Evolutionary conservation across 495 filamentous ascomycete genomes (phyloP), one percentile per base, ranked within the genome.

Genomic region (Copromyces sp.): DNA sequence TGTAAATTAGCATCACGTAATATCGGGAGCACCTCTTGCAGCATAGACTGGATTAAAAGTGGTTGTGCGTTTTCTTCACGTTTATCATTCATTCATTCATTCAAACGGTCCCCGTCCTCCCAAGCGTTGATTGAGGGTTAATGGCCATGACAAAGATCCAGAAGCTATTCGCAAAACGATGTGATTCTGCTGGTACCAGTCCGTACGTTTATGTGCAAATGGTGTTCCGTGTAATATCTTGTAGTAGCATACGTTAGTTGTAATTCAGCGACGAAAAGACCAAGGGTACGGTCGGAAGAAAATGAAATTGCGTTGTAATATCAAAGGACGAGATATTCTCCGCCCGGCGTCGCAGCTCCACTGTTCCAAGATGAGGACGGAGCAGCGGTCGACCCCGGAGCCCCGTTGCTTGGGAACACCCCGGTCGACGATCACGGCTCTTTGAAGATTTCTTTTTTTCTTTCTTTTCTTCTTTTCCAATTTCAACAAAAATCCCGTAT

Each of bases 1-100:
- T 76, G 76, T 77, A 77, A 73, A 77, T 71, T 76, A 77, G 76
- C 74, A 77, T 77, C 75, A 71, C 75, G 75, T 77, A 74, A 77
- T 74, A 40, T 32, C 73, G 76, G 76, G 68, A 37, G 41, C 70
- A 71, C 70, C 32, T 37, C 32, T 45, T 65, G 42, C 35, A 71
- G 70, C 35, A 71, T 68, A 35, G 44, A 71, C 70, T 37, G 42
- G 24, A 35, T 9, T 38, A 65, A 65, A 65, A 65, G 53, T 65
- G 53, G 53, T 65, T 65, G 29, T 65, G 53, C 53, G 53, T 65
- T 65, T 65, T 65, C 53, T 65, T 65, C 53, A 17, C 32, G 53
- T 35, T 65, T 59, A 59, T 59, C 47, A 59, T 32, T 65, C 53
- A 65, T 65, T 65, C 53, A 17, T 35, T 35, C 53, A 65, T 24